Evolutionary conservation across 768 basidiomycete genomes (phyloP), one percentile per base, ranked within the genome.

Genomic region (Phylloporus sp.): DNA sequence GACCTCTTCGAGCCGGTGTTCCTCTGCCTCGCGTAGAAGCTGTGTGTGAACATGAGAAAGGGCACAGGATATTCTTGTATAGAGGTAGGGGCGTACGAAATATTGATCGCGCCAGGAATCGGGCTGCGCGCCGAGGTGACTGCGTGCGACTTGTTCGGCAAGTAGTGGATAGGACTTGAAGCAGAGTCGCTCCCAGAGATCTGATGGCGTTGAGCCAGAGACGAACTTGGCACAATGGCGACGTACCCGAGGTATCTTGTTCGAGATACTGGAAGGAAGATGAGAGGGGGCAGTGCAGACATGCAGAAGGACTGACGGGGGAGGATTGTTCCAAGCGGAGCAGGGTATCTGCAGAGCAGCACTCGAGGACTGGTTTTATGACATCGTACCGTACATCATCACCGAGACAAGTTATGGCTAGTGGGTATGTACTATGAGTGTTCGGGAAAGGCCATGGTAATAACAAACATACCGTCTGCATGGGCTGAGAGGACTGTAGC

Each of bases 351-450:
- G 80, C 74, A 46, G 75, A 75, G 66, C 87, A 90, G 56, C 77
- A 76, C 58, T 84, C 80, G 49, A 92, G 71, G 35, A 92, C 80
- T 35, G 88, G 90, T 59, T 76, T 78, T 51, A 85, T 76, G 41
- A 90, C 71, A 35, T 75, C 70, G 63, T 79, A 85, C 47, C 77
- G 78, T 56, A 87, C 59, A 50, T 64, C 61, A 51, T 78, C 74
- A 13, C 85, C 85, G 21, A 92, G 69, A 58, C 78, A 78, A 41
- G 68, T 67, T 53, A 89, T 82, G 41, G 74, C 88, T 90, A 56
- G 24, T 24, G 32, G 27, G 54, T n/a, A n/a, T n/a, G n/a, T n/a
- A n/a, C n/a, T n/a, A n/a, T n/a, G n/a, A n/a, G n/a, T n/a, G n/a
- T n/a, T n/a, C n/a, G n/a, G n/a, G n/a, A n/a, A n/a, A n/a, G n/a